phyloP scores from a whole-genome alignment of 1,284 basidiomycete species.

The Ceratobasidium sp. region DNA sequence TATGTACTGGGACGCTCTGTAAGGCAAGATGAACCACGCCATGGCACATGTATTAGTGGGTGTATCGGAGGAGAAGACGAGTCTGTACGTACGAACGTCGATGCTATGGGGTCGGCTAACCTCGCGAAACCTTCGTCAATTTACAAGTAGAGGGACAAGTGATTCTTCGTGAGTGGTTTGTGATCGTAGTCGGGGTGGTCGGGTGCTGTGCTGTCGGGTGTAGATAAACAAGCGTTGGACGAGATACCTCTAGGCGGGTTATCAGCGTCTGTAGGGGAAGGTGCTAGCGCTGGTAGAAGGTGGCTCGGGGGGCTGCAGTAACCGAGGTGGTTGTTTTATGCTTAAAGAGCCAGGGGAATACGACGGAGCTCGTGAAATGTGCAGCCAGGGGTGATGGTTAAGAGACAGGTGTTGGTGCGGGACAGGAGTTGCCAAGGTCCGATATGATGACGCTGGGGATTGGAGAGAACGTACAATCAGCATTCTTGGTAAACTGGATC shows the following conservation, averaged over 20 bases:
- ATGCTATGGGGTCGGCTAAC: slow-evolving; percentile 36
- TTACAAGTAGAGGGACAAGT: slow-evolving; percentile 10
- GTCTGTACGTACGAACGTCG: slow-evolving; percentile 32
- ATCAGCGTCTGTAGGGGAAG: slow-evolving; percentile 20
- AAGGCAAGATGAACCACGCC: slow-evolving; percentile 2
- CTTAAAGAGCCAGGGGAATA: background rate
- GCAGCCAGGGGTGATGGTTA: slow-evolving; percentile 9
- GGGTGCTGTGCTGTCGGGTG: slow-evolving; percentile 5
- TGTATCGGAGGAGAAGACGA: slow-evolving; percentile 8
- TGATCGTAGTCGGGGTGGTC: slow-evolving; percentile 19
- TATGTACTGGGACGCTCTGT: background rate
- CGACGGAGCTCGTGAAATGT: background rate
- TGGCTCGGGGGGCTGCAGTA: slow-evolving; percentile 16
- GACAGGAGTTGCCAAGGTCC: slow-evolving; percentile 38
- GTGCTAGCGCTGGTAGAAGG: background rate
- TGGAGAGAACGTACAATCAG: slow-evolving; percentile 20
- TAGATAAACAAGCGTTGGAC: background rate
- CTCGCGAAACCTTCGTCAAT: slow-evolving; percentile 14
- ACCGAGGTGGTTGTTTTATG: slow-evolving; percentile 18
- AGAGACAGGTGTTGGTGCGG: slow-evolving; percentile 23
- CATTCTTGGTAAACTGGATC: slow-evolving; percentile 32
- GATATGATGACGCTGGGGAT: slow-evolving; percentile 29
- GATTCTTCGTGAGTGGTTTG: background rate
- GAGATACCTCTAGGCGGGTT: background rate
- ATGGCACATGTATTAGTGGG: slow-evolving; percentile 35